Percentiles rank a stretch among this genome's conserved stretches.
Conservation (phyloP, 83 land plant species). For the Diphasiastrum complanatum region DNA sequence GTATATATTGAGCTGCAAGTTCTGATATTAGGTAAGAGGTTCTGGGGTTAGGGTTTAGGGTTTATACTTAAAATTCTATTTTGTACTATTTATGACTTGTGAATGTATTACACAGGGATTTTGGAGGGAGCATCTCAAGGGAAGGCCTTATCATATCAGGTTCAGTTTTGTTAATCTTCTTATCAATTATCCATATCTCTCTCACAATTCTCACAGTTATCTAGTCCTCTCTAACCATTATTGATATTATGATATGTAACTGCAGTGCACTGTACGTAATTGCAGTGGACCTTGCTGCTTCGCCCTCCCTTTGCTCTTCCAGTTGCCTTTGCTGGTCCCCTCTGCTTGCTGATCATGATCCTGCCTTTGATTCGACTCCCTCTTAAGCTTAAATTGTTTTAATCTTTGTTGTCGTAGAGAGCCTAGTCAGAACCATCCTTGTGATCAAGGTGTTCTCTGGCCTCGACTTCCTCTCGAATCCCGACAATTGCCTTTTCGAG, state of each 20-base stretch:
- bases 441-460: too few relatives aligned
- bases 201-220: not conserved
- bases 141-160: conserved; percentile 96
- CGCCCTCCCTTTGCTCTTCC: conserved; percentile 71
- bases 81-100: too few relatives aligned
- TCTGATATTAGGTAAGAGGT: not conserved
- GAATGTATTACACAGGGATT: conserved; percentile 54
- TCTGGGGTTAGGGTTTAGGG: too few relatives aligned
- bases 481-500: too few relatives aligned
- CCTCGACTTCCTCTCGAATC: too few relatives aligned
- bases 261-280: conserved; percentile 96
- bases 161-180: conserved; percentile 7
- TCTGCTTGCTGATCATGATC: too few relatives aligned
- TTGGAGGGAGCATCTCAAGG: conserved; percentile 94
- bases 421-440: too few relatives aligned
- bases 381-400: too few relatives aligned
- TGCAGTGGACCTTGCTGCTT: too few relatives aligned
- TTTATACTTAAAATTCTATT: too few relatives aligned
- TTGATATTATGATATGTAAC: not conserved
- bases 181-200: conserved; percentile 3
- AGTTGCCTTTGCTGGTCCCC: conserved; percentile 88
- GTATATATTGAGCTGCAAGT: not conserved
- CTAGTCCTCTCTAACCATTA: conserved; percentile 3
- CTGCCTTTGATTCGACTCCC: too few relatives aligned
- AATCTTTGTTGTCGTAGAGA: too few relatives aligned